Conservation (phyloP, 2,329 filamentous ascomycete genomes). For the Aspergillus vadensis region DNA sequence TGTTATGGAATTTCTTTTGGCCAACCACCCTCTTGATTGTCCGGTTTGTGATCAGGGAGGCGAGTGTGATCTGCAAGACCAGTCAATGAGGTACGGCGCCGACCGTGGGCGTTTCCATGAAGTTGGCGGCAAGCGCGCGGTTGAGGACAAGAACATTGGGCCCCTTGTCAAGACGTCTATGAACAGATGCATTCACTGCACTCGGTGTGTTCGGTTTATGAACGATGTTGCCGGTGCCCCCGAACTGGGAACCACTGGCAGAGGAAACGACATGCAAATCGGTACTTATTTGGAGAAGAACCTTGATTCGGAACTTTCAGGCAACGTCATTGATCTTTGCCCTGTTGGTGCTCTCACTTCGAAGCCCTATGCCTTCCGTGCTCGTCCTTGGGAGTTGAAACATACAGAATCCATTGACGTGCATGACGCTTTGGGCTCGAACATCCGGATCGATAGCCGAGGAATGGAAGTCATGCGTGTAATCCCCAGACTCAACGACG, state of each 20-base stretch:
- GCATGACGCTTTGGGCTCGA: slow-evolving; percentile 86
- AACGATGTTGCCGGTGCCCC: slow-evolving; percentile 96
- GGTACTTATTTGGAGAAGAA: slow-evolving; percentile 96
- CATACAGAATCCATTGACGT: slow-evolving; percentile 96
- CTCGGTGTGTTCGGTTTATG: slow-evolving; percentile 93
- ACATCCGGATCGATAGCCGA: slow-evolving; percentile 89
- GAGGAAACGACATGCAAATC: slow-evolving; percentile 97
- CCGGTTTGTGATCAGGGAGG: slow-evolving; percentile 98
- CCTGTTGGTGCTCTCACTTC: slow-evolving; percentile 95
- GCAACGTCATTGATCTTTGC: slow-evolving; percentile 97
- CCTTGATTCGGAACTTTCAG: slow-evolving; percentile 91
- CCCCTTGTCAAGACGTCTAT: slow-evolving; percentile 98
- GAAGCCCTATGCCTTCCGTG: slow-evolving; percentile 96
- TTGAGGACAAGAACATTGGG: slow-evolving; percentile 99
- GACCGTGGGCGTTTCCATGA: slow-evolving; percentile 98
- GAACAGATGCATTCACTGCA: slow-evolving; percentile 99
- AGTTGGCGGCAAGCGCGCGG: slow-evolving; percentile 89
- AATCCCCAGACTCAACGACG: slow-evolving; percentile 89
- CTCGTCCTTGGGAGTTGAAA: slow-evolving; percentile 94
- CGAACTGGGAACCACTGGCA: slow-evolving; percentile 89
- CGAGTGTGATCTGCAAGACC: slow-evolving; percentile 98
- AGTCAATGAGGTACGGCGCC: slow-evolving; percentile 97
- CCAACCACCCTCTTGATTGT: slow-evolving; percentile 95
- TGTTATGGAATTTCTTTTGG: slow-evolving; percentile 97
- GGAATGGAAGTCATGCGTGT: slow-evolving; percentile 96